These are phyloP conservation scores for Geotrichum restrictum DNA, from an alignment of 1,139 yeast genomes.

Conservation along the genomic window DNA sequence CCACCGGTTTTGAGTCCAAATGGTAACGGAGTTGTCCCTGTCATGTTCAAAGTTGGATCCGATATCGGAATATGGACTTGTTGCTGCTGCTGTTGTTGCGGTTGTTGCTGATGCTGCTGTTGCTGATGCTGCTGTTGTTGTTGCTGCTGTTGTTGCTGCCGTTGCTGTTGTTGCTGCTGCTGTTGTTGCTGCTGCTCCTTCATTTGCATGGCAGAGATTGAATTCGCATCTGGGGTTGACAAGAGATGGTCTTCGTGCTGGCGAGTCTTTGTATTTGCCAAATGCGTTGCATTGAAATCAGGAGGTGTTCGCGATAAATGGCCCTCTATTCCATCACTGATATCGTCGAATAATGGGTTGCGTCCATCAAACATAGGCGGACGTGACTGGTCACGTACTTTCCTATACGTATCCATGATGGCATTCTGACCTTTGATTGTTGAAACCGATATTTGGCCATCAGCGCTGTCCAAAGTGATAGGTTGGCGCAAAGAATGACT, in stretches of 20 bases:
- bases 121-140: not conserved
- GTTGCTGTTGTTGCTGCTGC: not conserved
- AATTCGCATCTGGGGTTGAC: not conserved
- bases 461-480: not conserved
- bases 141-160: not conserved
- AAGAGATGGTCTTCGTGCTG: not conserved
- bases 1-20: not conserved
- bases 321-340: too few species aligned
- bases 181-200: not conserved
- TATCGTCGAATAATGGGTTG: not conserved
- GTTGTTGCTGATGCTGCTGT: not conserved
- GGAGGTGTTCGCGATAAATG: too few species aligned
- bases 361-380: not conserved
- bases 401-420: too few species aligned
- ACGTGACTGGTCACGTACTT: too few species aligned
- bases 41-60: not conserved
- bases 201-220: too few species aligned
- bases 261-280: not conserved
- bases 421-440: too few species aligned
- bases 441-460: not conserved
- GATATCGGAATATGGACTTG: too few species aligned
- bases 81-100: too few species aligned
- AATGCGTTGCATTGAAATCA: too few species aligned
- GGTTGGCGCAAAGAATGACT: not conserved
- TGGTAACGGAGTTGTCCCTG: not conserved